Base-by-base conservation (phyloP, 331 rosid species). In the Acacia pycnantha region DNA sequence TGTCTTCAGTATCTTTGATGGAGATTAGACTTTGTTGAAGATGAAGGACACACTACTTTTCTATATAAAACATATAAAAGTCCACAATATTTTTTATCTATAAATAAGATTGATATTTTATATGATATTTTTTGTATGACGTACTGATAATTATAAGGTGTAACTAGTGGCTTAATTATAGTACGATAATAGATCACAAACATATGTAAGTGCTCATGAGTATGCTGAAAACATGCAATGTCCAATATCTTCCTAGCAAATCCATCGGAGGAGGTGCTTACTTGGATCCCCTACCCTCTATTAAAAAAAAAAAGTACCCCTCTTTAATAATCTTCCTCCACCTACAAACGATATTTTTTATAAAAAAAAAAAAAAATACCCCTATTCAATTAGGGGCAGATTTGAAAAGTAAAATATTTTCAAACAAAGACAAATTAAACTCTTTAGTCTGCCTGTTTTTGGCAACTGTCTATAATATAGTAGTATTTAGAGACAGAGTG, bases 211-310 rank as follows among this genome's bases (percentile, higher is more conserved):
- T 58, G 24, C 16, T 10, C 9, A 27, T 21, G 67, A 81, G 40
- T 31, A 15, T 15, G 70, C 2, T 15, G 73, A 59, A 7, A 53
- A 0, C 11, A 37, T 56, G 26, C 0, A 11, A n/a, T 18, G 51
- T 37, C 24, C n/a, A 77, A 46, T 70, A 70, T 51, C 68, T 58
- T 59, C 24, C 68, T 18, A 46, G 62, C 70, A 72, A 64, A 77
- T 77, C 81, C 19, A 77, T 24, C 18, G 27, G 58, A 14, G 67
- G 46, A 69, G 35, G 26, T 72, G 21, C 31, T 65, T 65, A 41
- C 44, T 22, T 10, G 15, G 43, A 75, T 82, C 77, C 58, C 77
- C 58, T 50, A 67, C 3, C 13, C 48, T 3, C 16, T 18, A 48
- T 48, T 48, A 0, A 2, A 12, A 46, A 10, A 46, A 3, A 47